Percentiles rank a stretch among this genome's conserved stretches.
These are phyloP conservation scores for Lactarius sp. DNA, from an alignment of 768 basidiomycete species.

Conservation along the genomic window DNA sequence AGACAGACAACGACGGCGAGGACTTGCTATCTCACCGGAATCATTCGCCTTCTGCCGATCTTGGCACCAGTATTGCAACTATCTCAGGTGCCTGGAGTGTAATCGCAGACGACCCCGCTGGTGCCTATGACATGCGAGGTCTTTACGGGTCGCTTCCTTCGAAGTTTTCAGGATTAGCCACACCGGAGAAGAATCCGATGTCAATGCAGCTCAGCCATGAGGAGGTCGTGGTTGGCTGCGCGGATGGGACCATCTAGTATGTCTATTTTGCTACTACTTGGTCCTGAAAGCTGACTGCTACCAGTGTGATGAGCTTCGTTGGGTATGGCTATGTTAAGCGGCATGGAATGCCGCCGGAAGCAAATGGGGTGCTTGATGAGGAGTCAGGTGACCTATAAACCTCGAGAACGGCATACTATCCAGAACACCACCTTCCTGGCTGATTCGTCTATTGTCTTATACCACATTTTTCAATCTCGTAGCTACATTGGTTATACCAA, in stretches of 20 bases:
- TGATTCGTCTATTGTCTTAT: background rate
- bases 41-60: slow-evolving; percentile 45
- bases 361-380: slow-evolving; percentile 4
- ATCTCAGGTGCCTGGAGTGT: slow-evolving; percentile 74
- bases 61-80: slow-evolving; percentile 60
- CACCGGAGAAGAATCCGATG: slow-evolving; percentile 92
- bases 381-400: slow-evolving; percentile 1
- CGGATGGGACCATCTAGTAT: slow-evolving; percentile 88
- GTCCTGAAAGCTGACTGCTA: slow-evolving; percentile 21
- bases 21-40: slow-evolving; percentile 12
- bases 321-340: slow-evolving; percentile 49
- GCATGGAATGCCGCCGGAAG: slow-evolving; percentile 16
- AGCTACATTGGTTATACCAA: background rate
- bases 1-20: slow-evolving; percentile 27
- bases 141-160: slow-evolving; percentile 55
- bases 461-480: background rate
- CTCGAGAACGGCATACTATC: background rate
- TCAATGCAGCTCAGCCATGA: slow-evolving; percentile 89
- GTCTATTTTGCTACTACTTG: slow-evolving; percentile 30
- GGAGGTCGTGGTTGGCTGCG: slow-evolving; percentile 87
- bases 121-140: slow-evolving; percentile 47
- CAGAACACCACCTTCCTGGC: background rate
- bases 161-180: slow-evolving; percentile 75
- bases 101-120: slow-evolving; percentile 41
- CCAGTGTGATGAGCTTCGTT: slow-evolving; percentile 58